Percentiles rank a stretch among this genome's conserved stretches.
Conservation (phyloP, 345 rosid genomes). For the Acer yangbiense region DNA sequence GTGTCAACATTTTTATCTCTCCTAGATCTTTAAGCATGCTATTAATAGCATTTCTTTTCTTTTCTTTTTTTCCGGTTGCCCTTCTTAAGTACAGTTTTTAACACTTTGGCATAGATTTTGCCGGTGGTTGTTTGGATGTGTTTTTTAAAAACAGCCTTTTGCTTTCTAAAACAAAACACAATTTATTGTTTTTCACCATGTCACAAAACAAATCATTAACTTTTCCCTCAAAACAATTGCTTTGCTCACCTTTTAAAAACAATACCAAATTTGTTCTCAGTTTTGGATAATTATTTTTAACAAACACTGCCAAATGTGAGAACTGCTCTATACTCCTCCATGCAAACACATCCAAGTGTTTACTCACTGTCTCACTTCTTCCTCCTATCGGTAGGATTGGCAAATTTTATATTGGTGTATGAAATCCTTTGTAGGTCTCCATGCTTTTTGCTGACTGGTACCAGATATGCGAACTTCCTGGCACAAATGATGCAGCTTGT, state of each 20-base stretch:
- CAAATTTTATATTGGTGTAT: not conserved
- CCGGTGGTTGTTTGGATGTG: not conserved
- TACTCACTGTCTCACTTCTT: not conserved
- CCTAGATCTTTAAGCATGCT: not conserved
- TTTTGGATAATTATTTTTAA: not conserved
- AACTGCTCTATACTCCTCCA: not conserved
- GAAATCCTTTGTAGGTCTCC: slow-evolving; percentile 54
- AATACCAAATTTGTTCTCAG: not conserved
- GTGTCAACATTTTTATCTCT: not conserved
- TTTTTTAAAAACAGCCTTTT: not conserved
- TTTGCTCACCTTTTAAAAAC: not conserved
- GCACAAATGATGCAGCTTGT: slow-evolving; percentile 67
- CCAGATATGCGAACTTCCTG: slow-evolving; percentile 74
- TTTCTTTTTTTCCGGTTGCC: not conserved
- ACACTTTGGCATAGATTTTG: not conserved
- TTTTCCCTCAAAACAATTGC: not conserved
- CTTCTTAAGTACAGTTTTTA: not conserved
- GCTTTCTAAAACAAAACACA: not conserved
- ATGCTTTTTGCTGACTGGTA: slow-evolving; percentile 76
- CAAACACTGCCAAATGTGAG: not conserved
- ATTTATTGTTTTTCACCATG: not conserved
- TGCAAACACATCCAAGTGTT: not conserved
- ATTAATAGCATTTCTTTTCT: not conserved
- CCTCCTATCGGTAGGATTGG: not conserved
- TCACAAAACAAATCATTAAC: not conserved